Conservation (phyloP, 345 rosid species). For the Eucalyptus marginata region DNA sequence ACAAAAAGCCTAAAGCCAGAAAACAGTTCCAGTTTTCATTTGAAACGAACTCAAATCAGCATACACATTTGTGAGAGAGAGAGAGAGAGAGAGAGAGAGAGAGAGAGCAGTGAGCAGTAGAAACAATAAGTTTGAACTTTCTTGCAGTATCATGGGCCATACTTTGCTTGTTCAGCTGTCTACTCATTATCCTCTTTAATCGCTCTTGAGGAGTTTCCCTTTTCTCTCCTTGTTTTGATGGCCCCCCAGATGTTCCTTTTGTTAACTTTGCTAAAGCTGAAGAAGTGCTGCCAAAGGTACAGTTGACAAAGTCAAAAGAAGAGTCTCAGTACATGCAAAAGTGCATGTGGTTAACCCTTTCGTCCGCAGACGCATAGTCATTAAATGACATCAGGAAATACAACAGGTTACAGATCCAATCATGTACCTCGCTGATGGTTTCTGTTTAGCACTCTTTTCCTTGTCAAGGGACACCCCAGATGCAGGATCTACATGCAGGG, state of each 20-base stretch:
- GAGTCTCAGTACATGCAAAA: neutral
- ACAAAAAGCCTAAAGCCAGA: neutral
- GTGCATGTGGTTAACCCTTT: neutral
- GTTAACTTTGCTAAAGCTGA: conserved; percentile 76
- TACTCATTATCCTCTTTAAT: conserved; percentile 93
- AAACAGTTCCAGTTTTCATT: neutral
- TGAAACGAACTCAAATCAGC: neutral
- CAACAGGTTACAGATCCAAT: neutral
- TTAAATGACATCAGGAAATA: neutral
- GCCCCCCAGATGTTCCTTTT: conserved; percentile 40
- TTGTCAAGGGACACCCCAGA: conserved; percentile 79
- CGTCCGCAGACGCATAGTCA: neutral
- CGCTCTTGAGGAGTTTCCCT: conserved; percentile 99
- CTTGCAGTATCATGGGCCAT: conserved; percentile 3
- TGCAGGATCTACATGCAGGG: conserved; percentile 96
- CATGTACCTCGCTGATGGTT: conserved; percentile 36
- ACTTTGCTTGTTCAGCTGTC: conserved; percentile 90
- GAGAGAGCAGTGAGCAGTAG: neutral
- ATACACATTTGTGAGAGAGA: neutral
- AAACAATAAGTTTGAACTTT: neutral
- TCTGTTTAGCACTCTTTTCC: conserved; percentile 29
- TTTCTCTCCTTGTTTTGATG: conserved; percentile 66
- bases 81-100: neutral
- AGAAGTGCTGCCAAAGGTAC: conserved; percentile 36
- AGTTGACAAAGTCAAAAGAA: neutral